Conservation (phyloP, 306 rosid genomes). For the Quercus cerris region DNA sequence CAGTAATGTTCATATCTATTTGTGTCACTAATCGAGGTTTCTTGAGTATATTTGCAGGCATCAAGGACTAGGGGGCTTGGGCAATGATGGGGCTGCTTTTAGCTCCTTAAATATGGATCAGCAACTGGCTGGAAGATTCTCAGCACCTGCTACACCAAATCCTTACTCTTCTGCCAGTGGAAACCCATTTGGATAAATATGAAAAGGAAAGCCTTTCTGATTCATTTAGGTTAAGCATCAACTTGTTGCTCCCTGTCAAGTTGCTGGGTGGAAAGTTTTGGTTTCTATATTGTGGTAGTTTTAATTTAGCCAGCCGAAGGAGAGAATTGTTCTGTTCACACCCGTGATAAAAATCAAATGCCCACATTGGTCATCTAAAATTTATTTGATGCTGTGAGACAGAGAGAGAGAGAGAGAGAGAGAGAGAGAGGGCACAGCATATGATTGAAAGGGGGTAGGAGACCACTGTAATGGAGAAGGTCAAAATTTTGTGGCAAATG, state of each 20-base stretch:
- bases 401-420: neutral
- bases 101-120: constrained; percentile 58
- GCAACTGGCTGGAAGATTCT: constrained; percentile 46
- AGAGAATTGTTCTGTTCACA: constrained; percentile 25
- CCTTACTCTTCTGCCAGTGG: constrained; percentile 57
- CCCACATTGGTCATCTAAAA: constrained; percentile 41
- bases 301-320: constrained; percentile 22
- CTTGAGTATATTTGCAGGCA: constrained; percentile 44
- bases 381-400: constrained; percentile 36
- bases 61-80: constrained; percentile 51
- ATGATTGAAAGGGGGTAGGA: constrained; percentile 24
- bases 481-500: constrained; percentile 23
- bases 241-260: constrained; percentile 45
- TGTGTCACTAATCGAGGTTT: neutral
- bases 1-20: neutral
- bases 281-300: constrained; percentile 24
- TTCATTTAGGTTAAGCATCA: constrained; percentile 41
- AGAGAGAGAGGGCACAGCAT: constrained; percentile 19
- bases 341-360: constrained; percentile 25
- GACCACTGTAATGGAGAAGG: constrained; percentile 17
- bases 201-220: constrained; percentile 8
- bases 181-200: constrained; percentile 75
- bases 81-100: constrained; percentile 43
- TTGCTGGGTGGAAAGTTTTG: constrained; percentile 44
- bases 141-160: constrained; percentile 51